A percentile compares a stretch with the other conserved stretches of the same genome.
Conservation (phyloP, 169 alveolate species). For the Cryptosporidium ryanae region DNA sequence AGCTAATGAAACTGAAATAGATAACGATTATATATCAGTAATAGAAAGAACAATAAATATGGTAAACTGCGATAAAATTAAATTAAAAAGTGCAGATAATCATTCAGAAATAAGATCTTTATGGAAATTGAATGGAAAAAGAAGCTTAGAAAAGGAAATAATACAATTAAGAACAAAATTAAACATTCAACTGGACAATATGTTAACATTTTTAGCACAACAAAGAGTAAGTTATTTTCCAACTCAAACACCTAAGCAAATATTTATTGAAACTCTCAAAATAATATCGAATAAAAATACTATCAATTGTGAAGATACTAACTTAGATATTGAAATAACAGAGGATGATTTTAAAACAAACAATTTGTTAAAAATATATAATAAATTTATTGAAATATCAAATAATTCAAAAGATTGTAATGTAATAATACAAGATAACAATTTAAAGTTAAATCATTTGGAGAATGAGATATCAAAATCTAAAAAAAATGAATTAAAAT, state of each 20-base stretch:
- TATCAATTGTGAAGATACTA: not conserved
- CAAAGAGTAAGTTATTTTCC: constrained; percentile 69
- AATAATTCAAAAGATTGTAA: constrained; percentile 41
- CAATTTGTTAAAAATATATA: constrained; percentile 17
- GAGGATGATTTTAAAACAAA: constrained; percentile 11
- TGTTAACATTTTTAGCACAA: constrained; percentile 70
- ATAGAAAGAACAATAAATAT: constrained; percentile 25
- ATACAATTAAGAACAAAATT: constrained; percentile 17
- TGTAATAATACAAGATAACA: constrained; percentile 6
- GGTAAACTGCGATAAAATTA: not conserved
- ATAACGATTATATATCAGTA: constrained; percentile 11
- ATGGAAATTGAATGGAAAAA: constrained; percentile 67
- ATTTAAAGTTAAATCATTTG: constrained; percentile 33
- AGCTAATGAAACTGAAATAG: constrained; percentile 9
- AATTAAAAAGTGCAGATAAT: not conserved
- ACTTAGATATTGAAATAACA: not conserved
- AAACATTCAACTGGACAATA: constrained; percentile 67
- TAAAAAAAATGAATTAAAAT: constrained; percentile 50
- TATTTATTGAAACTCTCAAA: constrained; percentile 51
- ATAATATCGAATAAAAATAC: constrained; percentile 10
- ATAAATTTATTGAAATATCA: constrained; percentile 30
- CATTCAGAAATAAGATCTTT: constrained; percentile 44
- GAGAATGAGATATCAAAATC: constrained; percentile 54
- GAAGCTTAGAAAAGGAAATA: constrained; percentile 60
- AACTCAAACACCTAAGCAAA: constrained; percentile 49